Base-by-base conservation (phyloP, 768 basidiomycete species). In the Trametes coccinea region DNA sequence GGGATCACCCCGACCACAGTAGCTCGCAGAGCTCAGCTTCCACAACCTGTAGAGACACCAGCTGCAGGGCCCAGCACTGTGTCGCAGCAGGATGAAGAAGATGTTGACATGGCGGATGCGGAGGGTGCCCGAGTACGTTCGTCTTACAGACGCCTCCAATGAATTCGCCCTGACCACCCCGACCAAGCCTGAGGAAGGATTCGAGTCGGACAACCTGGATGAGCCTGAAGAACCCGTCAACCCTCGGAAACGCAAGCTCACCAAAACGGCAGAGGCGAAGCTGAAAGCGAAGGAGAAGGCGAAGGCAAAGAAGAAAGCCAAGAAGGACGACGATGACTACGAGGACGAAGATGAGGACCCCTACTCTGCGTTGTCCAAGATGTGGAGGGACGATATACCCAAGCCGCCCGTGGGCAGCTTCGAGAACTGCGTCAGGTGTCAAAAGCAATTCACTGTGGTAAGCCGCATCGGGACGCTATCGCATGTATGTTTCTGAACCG, bases 401-500 rank as follows among this genome's bases (percentile, higher is more conserved):
- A 88, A 88, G 61, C 91, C 89, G 0, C 78, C 88, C 3, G 79
- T 88, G 4, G 96, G 96, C 0, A 86, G 85, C 64, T 90, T 95
- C 57, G 87, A 87, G 65, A 77, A 81, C 6, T 99, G 97, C 70
- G 91, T 86, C 1, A 82, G 82, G 56, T 99, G 96, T 72, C 80
- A 82, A 53, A 88, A 90, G 60, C 85, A 88, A 66, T 97, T 96
- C 71, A 93, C 92, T 14, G 90, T 95, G 70, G 96, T 97, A 73
- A 59, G 87, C 81, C 17, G 17, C 4, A 45, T 5, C 14, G 22
- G 22, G 22, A 22, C 22, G 22, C 22, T 22, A 22, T 22, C 22
- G 22, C 22, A 3, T 43, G 41, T 13, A 30, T 41, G 7, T 40
- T 17, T 1, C 7, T 7, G 2, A 29, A 31, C 5, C 33, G 31